Conservation (phyloP, 192 early-diverging fungal genomes). For the Paraglomus brasilianum region DNA sequence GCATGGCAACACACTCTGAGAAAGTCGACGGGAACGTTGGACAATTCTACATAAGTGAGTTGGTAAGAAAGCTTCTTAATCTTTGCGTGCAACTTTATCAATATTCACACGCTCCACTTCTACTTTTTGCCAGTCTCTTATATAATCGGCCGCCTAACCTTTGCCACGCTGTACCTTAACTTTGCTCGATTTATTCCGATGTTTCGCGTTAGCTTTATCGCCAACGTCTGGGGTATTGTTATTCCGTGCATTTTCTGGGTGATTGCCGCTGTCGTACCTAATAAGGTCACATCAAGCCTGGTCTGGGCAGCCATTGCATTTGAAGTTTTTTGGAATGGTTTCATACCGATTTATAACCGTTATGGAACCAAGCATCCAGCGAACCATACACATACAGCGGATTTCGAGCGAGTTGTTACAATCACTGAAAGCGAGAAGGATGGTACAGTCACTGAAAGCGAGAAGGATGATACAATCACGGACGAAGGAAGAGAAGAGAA, state of each 20-base stretch:
- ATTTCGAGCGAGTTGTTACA: not conserved
- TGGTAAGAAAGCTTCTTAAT: not conserved
- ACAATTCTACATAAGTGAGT: not conserved
- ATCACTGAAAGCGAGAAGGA: not conserved
- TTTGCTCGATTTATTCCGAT: conserved; percentile 13
- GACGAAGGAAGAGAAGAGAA: not conserved
- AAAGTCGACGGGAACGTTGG: not conserved
- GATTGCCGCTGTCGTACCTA: not conserved
- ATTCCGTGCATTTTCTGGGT: conserved; percentile 22
- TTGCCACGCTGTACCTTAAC: not conserved
- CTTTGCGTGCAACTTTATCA: not conserved
- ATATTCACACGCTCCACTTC: not conserved
- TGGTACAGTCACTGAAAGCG: not conserved
- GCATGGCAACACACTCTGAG: conserved; percentile 25
- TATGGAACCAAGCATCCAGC: conserved; percentile 4
- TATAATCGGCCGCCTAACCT: conserved; percentile 8
- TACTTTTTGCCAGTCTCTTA: conserved; percentile 3
- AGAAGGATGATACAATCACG: not conserved
- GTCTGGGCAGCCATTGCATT: conserved; percentile 9
- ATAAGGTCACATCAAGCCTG: not conserved
- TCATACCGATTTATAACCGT: conserved; percentile 3
- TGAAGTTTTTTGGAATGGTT: not conserved
- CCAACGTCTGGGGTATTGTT: conserved; percentile 19
- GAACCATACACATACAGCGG: not conserved
- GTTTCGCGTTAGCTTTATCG: conserved; percentile 16